phyloP scores from a whole-genome alignment of 2,329 filamentous ascomycete genomes.

The Aspergillus sp. region DNA sequence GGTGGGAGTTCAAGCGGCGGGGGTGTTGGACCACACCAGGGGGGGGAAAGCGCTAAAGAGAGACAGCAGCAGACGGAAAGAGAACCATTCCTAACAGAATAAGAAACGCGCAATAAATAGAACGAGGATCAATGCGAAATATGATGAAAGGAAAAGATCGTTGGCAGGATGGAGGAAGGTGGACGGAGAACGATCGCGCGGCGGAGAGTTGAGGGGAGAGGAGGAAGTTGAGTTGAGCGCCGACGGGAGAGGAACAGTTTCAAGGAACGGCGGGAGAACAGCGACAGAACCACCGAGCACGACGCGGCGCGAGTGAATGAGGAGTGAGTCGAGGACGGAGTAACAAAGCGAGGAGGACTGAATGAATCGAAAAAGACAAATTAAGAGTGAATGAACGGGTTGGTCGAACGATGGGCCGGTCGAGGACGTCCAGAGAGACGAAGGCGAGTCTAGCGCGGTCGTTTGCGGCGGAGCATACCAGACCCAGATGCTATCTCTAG shows the following conservation, averaged over 20 bases:
- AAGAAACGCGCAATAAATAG: slow-evolving; percentile 17
- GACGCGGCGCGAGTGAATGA: slow-evolving; percentile 6
- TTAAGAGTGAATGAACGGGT: slow-evolving; percentile 7
- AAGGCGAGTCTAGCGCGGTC: slow-evolving; percentile 3
- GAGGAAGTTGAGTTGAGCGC: no score
- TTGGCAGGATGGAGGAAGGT: slow-evolving; percentile 16
- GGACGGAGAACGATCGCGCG: slow-evolving; percentile 13
- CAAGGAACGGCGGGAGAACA: not conserved
- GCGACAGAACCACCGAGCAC: slow-evolving; percentile 2
- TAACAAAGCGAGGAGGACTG: slow-evolving; percentile 10
- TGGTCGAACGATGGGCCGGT: slow-evolving; percentile 5
- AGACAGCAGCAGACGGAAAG: slow-evolving; percentile 28
- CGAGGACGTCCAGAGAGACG: slow-evolving; percentile 5
- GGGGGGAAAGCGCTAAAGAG: slow-evolving; percentile 24
- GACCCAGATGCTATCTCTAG: not conserved
- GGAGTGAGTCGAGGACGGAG: slow-evolving; percentile 6
- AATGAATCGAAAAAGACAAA: not conserved
- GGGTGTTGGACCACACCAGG: slow-evolving; percentile 28
- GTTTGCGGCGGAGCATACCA: slow-evolving; percentile 13
- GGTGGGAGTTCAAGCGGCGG: slow-evolving; percentile 32
- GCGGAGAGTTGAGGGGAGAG: not conserved
- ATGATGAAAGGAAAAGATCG: slow-evolving; percentile 14
- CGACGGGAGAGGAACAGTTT: not conserved
- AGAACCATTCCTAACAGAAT: slow-evolving; percentile 34
- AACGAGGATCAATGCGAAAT: slow-evolving; percentile 8